Conservation (phyloP, 2,329 filamentous ascomycete genomes). For the Aschersonia sp. region DNA sequence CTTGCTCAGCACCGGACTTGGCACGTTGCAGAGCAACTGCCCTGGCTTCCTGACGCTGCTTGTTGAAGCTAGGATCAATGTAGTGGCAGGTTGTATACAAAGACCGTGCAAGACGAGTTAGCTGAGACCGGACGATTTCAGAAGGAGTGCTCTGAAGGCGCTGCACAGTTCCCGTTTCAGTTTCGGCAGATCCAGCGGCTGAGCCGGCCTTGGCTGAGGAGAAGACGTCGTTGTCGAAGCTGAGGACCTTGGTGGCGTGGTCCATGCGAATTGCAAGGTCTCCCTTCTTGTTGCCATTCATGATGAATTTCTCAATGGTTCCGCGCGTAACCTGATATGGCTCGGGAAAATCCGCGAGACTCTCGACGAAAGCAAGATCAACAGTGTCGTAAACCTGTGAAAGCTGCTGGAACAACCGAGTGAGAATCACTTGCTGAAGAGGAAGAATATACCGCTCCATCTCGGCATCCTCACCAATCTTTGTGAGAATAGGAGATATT, state of each 20-base stretch:
- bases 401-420: slow-evolving; percentile 94
- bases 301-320: slow-evolving; percentile 99
- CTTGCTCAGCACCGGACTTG: slow-evolving; percentile 76
- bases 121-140: slow-evolving; percentile 90
- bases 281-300: slow-evolving; percentile 99
- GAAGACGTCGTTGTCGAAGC: slow-evolving; percentile 97
- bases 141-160: slow-evolving; percentile 94
- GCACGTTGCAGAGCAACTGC: slow-evolving; percentile 69
- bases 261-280: slow-evolving; percentile 93
- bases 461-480: slow-evolving; percentile 86
- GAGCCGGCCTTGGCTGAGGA: slow-evolving; percentile 88
- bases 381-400: slow-evolving; percentile 99
- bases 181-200: slow-evolving; percentile 73
- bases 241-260: slow-evolving; percentile 86
- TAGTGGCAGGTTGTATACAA: slow-evolving; percentile 92
- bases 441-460: slow-evolving; percentile 96
- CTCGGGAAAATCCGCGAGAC: slow-evolving; percentile 88
- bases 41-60: slow-evolving; percentile 65
- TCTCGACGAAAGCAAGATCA: slow-evolving; percentile 82
- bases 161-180: slow-evolving; percentile 72
- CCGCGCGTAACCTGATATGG: slow-evolving; percentile 83
- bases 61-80: slow-evolving; percentile 79
- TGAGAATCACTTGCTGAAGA: slow-evolving; percentile 96
- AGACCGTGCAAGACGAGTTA: slow-evolving; percentile 80
- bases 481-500: slow-evolving; percentile 86